Percentiles rank a stretch among this genome's conserved stretches.
Evolutionary conservation across 164 flowering plant species (phyloP).

Genomic region (Euptelea pleiosperma): DNA sequence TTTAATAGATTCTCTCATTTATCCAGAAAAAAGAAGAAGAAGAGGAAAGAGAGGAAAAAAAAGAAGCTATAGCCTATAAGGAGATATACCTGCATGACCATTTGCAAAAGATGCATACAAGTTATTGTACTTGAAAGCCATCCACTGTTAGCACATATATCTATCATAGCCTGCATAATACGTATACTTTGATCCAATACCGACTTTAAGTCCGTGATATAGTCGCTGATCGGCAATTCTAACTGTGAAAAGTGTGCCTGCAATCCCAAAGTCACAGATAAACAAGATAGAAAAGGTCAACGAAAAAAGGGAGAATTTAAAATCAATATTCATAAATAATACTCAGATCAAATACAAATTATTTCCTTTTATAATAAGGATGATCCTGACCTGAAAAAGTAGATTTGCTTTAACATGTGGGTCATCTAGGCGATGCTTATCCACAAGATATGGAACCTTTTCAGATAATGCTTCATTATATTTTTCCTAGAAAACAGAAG

Average conservation of each 20-base stretch:
- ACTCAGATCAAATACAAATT: background rate
- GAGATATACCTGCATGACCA: constrained; percentile 91
- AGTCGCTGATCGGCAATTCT: constrained; percentile 90
- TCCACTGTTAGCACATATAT: constrained; percentile 96
- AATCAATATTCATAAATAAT: background rate
- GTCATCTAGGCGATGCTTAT: constrained; percentile 79
- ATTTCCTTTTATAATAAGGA: background rate
- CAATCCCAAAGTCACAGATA: constrained; percentile 11
- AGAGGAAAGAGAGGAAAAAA: background rate
- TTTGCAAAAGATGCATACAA: constrained; percentile 96
- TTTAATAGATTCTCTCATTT: too few relatives aligned
- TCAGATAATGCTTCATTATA: constrained; percentile 65
- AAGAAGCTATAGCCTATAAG: background rate
- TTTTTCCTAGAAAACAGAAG: constrained; percentile 55
- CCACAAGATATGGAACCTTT: constrained; percentile 67
- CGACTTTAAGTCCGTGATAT: constrained; percentile 90
- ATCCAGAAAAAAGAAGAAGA: too few relatives aligned
- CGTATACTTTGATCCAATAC: constrained; percentile 98
- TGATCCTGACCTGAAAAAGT: constrained; percentile 70
- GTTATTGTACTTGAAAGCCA: constrained; percentile 91
- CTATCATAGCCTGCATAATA: constrained; percentile 97
- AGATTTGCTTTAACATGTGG: constrained; percentile 97
- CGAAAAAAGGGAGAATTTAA: background rate
- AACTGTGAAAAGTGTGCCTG: constrained; percentile 96
- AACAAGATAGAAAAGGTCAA: background rate